A percentile compares a stretch with the other conserved stretches of the same genome.
phyloP scores from a whole-genome alignment of 139 green algal genomes.

The Chlorella sp. region DNA sequence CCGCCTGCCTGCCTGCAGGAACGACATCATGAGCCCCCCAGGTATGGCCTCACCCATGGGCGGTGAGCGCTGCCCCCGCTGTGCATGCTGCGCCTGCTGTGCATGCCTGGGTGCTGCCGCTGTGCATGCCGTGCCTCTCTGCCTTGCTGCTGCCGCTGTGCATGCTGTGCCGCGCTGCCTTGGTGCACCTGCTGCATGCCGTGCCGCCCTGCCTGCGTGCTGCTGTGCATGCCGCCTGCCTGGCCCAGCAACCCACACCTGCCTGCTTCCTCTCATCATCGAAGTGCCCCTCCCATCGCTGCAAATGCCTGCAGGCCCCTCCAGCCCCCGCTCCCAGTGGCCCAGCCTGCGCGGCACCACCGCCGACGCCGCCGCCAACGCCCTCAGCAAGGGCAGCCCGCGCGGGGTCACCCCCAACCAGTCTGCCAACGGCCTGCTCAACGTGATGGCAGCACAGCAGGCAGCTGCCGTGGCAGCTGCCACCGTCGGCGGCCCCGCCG shows the following conservation, averaged over 20 bases:
- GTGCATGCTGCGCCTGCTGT: not conserved
- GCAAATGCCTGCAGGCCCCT: slow-evolving; percentile 13
- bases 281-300: not conserved
- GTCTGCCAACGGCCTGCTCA: slow-evolving; percentile 6
- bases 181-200: not conserved
- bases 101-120: not conserved
- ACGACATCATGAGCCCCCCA: slow-evolving; percentile 30
- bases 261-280: not conserved
- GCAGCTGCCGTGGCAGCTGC: not conserved
- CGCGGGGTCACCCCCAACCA: slow-evolving; percentile 23
- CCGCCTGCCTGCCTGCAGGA: not conserved
- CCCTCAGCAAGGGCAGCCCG: slow-evolving; percentile 9
- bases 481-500: not conserved
- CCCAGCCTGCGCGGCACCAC: slow-evolving; percentile 1
- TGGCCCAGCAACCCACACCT: not conserved
- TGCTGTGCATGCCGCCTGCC: not conserved
- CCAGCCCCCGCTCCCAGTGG: slow-evolving; percentile 18
- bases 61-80: not conserved
- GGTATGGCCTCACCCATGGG: slow-evolving; percentile 11
- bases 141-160: too few species aligned
- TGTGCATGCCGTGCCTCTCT: not conserved
- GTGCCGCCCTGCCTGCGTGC: not conserved
- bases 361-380: slow-evolving; percentile 12
- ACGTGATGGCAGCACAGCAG: not conserved
- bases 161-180: not conserved